Base-by-base conservation (phyloP, 2,329 filamentous ascomycete species). In the Penicillium rolfsii region DNA sequence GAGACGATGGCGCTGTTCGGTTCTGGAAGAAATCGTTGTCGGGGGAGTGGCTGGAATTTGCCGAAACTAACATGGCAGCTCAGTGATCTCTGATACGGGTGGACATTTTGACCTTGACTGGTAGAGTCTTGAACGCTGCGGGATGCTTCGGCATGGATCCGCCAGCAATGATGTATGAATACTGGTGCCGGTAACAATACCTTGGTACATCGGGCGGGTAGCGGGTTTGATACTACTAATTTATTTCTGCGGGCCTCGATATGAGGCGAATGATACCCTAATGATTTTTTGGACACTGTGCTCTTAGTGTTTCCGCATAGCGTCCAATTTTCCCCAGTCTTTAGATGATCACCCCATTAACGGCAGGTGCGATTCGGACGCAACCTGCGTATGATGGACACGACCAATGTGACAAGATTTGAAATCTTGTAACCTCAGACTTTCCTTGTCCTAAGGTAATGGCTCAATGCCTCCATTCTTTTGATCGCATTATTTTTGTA, bases 1-100 rank as follows among this genome's bases (percentile, higher is more conserved):
- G 78, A 2, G 78, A 80, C 48, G 78, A 80, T 62, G 78, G 77
- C 5, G 64, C 66, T 48, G 75, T 78, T 50, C 74, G 78, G 52
- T 80, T 80, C 58, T 80, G 78, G 78, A 80, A 79, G 62, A 76
- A 76, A 52, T 71, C 76, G 8, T 61, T 79, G 52, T 75, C 76
- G 6, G 77, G 77, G n/a, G 74, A 78, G 65, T 80, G 78, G 78
- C 73, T 80, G 16, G 78, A 80, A 59, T 80, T 75, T 59, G 77
- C 77, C 14, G 77, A 80, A 64, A 75, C 77, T 14, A 72, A 79
- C 54, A 73, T 79, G 71, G 68, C 70, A 41, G 72, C 74, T 55
- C 72, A 75, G 65, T 74, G 58, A 68, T 40, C 36, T 54, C 24
- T 33, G 36, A 52, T 38, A 54, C 38, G 36, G 26, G 14, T 54